A percentile compares a stretch with the other conserved stretches of the same genome.
These are phyloP conservation scores for Hypoxylon intermedium DNA, from an alignment of 495 filamentous ascomycete species.

Conservation along the genomic window DNA sequence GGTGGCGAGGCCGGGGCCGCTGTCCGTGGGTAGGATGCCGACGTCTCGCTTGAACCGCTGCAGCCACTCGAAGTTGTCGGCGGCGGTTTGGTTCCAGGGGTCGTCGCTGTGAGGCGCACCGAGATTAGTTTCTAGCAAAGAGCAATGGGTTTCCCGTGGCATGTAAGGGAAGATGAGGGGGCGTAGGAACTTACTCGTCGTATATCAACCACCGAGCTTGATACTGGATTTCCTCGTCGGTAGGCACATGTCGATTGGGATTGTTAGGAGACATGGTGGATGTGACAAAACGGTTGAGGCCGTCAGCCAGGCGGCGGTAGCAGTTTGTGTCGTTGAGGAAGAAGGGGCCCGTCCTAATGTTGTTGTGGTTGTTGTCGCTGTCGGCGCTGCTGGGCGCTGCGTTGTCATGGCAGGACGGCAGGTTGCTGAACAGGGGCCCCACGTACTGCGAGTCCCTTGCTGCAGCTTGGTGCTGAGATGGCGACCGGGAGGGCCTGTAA, in stretches of 20 bases:
- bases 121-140: constrained; percentile 48
- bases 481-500: background rate
- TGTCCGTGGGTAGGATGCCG: constrained; percentile 57
- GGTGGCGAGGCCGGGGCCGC: constrained; percentile 59
- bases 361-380: too few species aligned
- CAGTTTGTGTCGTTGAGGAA: constrained; percentile 63
- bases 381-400: background rate
- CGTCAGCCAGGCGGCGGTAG: constrained; percentile 56
- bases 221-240: constrained; percentile 60
- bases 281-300: constrained; percentile 56
- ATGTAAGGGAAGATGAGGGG: background rate
- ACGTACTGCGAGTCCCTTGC: constrained; percentile 22
- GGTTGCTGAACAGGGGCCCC: constrained; percentile 11
- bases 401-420: background rate
- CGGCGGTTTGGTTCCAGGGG: constrained; percentile 77
- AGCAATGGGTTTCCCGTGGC: too few species aligned
- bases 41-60: constrained; percentile 70
- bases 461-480: constrained; percentile 5
- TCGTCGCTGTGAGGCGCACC: constrained; percentile 58
- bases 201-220: constrained; percentile 65
- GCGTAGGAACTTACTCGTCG: constrained; percentile 52
- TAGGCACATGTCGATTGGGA: constrained; percentile 59
- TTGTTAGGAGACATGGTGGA: constrained; percentile 60
- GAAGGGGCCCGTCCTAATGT: constrained; percentile 42
- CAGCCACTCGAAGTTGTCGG: constrained; percentile 76